A percentile compares a stretch with the other conserved stretches of the same genome.
phyloP scores from a whole-genome alignment of 768 basidiomycete genomes.

The Suillus subalutaceus region DNA sequence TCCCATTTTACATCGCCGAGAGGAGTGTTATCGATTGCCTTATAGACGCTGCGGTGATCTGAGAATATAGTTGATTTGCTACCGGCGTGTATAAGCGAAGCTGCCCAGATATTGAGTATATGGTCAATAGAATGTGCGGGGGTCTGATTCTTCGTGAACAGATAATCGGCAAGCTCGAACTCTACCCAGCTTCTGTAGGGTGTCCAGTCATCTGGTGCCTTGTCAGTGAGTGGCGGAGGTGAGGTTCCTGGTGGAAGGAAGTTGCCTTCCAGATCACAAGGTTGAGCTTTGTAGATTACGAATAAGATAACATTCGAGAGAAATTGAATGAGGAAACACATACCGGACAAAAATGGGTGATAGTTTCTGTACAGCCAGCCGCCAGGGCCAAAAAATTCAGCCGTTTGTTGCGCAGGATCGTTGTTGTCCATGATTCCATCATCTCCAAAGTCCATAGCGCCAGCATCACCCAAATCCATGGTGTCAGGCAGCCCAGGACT shows the following conservation, averaged over 20 bases:
- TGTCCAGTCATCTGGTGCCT: slow-evolving; percentile 13
- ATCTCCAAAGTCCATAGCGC: background rate
- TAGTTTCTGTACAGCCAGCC: slow-evolving; percentile 10
- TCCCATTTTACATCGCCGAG: slow-evolving; percentile 37
- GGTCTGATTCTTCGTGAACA: slow-evolving; percentile 24
- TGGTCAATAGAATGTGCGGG: slow-evolving; percentile 20
- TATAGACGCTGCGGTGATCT: slow-evolving; percentile 23
- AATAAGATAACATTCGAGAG: background rate
- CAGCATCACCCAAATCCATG: too few species aligned
- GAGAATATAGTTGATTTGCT: slow-evolving; percentile 29
- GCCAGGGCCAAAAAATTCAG: slow-evolving; percentile 2
- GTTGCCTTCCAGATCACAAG: slow-evolving; percentile 11
- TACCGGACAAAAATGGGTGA: slow-evolving; percentile 11
- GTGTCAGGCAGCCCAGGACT: background rate
- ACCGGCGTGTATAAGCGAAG: slow-evolving; percentile 14
- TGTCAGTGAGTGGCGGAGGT: background rate
- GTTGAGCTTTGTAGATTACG: background rate
- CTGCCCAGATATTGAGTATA: slow-evolving; percentile 22
- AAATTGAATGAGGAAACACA: background rate
- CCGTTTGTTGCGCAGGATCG: background rate
- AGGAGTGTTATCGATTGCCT: slow-evolving; percentile 28
- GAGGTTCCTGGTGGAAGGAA: too few species aligned
- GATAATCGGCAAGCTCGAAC: slow-evolving; percentile 25
- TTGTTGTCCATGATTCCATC: background rate
- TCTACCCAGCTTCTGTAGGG: slow-evolving; percentile 18